A percentile compares a stretch with the other conserved stretches of the same genome.
phyloP scores from a whole-genome alignment of 306 rosid genomes.

The Lathyrus oleraceus region DNA sequence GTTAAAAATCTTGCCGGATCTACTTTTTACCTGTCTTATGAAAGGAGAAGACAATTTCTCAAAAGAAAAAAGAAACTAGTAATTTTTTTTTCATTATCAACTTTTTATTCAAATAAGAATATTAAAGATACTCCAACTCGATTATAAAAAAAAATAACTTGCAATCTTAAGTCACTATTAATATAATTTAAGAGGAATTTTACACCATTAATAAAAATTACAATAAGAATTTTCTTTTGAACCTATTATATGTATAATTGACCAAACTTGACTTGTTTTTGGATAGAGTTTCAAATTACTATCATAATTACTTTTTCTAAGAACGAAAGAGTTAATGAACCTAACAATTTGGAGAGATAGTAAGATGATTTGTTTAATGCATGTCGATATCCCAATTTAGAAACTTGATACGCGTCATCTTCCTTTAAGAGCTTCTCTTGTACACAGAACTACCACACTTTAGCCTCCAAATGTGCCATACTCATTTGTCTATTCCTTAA shows the following conservation, averaged over 20 bases:
- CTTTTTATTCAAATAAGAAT: too few relatives aligned
- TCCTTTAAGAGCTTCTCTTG: neutral
- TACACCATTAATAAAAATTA: too few relatives aligned
- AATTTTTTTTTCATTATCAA: too few relatives aligned
- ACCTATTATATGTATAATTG: too few relatives aligned
- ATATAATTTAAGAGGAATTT: too few relatives aligned
- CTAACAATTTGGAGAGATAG: neutral
- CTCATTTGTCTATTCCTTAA: neutral
- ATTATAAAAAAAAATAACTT: too few relatives aligned
- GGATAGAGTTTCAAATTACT: too few relatives aligned
- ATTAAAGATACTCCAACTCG: too few relatives aligned
- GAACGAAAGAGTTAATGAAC: neutral
- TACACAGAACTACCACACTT: neutral
- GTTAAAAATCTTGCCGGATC: neutral
- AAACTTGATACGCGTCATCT: neutral
- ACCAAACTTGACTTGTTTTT: too few relatives aligned
- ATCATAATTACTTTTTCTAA: too few relatives aligned
- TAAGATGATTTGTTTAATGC: neutral
- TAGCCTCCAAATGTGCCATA: slow-evolving; percentile 28
- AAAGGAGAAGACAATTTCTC: neutral
- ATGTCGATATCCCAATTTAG: neutral
- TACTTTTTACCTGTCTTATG: neutral
- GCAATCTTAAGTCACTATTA: too few relatives aligned
- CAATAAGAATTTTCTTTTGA: too few relatives aligned
- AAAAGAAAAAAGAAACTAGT: neutral